Evolutionary conservation across 768 basidiomycete genomes (phyloP), one percentile per base, ranked within the genome.

Genomic region (Phanerodontia chrysosporium): DNA sequence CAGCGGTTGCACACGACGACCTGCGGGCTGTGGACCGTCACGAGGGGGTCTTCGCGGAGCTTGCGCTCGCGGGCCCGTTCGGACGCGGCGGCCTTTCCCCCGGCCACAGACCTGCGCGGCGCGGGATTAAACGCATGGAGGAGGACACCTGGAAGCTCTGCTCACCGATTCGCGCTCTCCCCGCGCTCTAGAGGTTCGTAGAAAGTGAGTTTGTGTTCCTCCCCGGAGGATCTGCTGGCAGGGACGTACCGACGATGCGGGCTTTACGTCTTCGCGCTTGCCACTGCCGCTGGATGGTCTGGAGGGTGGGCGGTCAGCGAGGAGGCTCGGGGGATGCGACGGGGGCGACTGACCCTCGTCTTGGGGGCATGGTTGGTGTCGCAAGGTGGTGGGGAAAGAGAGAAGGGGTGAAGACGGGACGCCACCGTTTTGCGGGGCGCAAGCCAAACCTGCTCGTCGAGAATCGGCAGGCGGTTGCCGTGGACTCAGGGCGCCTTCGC

Each of bases 1-100:
- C 87, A 89, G 54, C 77, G 77, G 61, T 53, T 46, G 49, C 62
- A 63, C 16, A 51, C 22, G 29, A 63, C 62, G 48, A 57, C 48
- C 55, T 59, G 62, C 12, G 62, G 62, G 36, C 28, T 57, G 44
- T 56, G 51, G 25, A 63, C 51, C 28, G 46, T 45, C 13, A 28
- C 58, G 53, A 63, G 45, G 12, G 36, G n/a, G 58, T 63, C 62
- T 2, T 59, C 62, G 51, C 58, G 58, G 39, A 63, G 49, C 28
- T 59, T 59, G 21, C 52, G 45, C 32, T 59, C 58, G 36, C 58
- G 45, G 8, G 21, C 16, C 27, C 35, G 13, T 28, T 63, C 58
- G 6, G 54, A 57, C 24, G 36, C 49, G 18, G 52, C 22, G 5
- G 35, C 36, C 35, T 51, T 39, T 45, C 28, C 22, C 10, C 39